Evolutionary conservation across 768 basidiomycete genomes (phyloP), one percentile per base, ranked within the genome.

Genomic region (Pilatotrama ljubarskyi): DNA sequence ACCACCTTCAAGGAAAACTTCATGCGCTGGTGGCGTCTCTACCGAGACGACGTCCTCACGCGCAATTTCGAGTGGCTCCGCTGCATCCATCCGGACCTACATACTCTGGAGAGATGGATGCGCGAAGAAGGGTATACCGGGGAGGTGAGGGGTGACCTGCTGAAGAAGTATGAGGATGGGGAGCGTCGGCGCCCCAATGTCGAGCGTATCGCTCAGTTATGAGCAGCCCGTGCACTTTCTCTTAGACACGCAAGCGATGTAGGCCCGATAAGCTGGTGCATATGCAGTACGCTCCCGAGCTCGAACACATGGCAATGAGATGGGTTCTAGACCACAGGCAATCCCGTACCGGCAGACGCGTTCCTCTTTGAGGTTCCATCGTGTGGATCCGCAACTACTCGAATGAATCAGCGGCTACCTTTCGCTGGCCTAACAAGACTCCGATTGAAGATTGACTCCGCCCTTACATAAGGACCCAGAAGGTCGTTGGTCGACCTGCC

Each of bases 11-110:
- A 54, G 53, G 53, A 54, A 18, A 54, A 44, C 65, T 81, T 81
- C 65, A 68, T 69, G 25, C 75, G 71, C 3, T 80, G 75, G 68
- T 82, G 77, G 78, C 70, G 70, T 13, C 54, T 74, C 50, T 82
- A 72, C 71, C 66, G 77, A 29, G 81, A 83, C 51, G 75, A 76
- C 61, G 64, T 80, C 35, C 66, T 82, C 40, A 72, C 68, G 62
- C 69, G 76, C 63, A 76, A 82, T 58, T 75, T 78, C 73, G 74
- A 75, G 6, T 80, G 79, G 78, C 70, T 81, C 24, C 65, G 74
- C 49, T 70, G 66, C 13, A 66, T 79, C 15, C 72, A 81, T 66
- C 77, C 79, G 0, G 62, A 64, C 9, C 66, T 68, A 3, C 60
- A 74, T 47, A 74, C 73, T 1, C 63, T 80, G 22, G 77, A 78